Base-by-base conservation (phyloP, 2,329 filamentous ascomycete species). In the Elsinoe arachidis region DNA sequence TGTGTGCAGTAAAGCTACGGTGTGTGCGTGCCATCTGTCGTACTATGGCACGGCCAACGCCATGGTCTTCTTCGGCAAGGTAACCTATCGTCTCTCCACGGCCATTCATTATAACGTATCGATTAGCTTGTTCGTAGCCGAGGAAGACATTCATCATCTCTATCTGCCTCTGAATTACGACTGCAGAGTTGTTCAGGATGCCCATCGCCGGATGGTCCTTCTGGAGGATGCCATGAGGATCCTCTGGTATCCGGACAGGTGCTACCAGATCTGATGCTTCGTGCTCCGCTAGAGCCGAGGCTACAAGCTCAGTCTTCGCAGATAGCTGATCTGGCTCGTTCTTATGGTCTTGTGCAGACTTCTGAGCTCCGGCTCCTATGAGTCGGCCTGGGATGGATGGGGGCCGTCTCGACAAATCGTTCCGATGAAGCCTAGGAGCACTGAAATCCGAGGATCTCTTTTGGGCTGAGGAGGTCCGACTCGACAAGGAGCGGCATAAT, bases 81-180 rank as follows among this genome's bases (percentile, higher is more conserved):
- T 82, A 85, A 11, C 83, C 83, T 43, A 85, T 75, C 61, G 83
- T 82, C 58, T 81, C 79, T 5, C 83, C 83, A 55, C 79, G 74
- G 1, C 81, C 81, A 69, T 85, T 80, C 75, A 85, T 79, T 51
- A 86, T 83, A 12, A 83, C 76, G 65, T 86, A 86, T 66, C 77
- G 77, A 64, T 85, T 85, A 11, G 83, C 82, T 67, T 86, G 83
- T 68, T 86, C 83, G 62, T 85, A 85, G 1, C 83, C 82, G 67
- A 84, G 70, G 64, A 86, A 74, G 9, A 85, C 73, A 67, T 85
- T 85, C 79, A 84, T 83, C 72, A 85, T 77, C 65, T 85, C 83
- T 26, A 86, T 65, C 63, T 85, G 81, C 33, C 83, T 73, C 62
- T 84, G 81, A 9, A 86, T 76, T 5, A 86, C 78, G 44, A 86